Evolutionary conservation across 2,329 filamentous ascomycete species (phyloP), one percentile per base, ranked within the genome.

Genomic region (Xenosphaeropsis pyriputrescens): DNA sequence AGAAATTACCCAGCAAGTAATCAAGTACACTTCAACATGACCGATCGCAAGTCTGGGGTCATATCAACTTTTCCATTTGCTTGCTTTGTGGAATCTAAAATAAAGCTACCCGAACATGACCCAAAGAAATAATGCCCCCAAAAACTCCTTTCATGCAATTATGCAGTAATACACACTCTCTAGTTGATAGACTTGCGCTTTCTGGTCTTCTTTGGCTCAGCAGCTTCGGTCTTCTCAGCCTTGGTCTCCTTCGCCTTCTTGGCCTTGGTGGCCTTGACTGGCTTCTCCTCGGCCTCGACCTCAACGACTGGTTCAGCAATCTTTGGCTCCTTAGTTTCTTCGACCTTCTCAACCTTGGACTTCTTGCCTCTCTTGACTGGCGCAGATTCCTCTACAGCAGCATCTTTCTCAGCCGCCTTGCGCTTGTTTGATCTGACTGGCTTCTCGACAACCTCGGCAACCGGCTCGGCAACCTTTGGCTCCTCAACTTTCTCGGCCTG

Each of bases 201-300:
- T 26, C 22, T 26, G 22, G 22, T 26, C 22, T 26, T 26, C 22
- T 26, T 26, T 26, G 22, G 22, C 22, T 26, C 22, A 26, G 8
- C 22, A 26, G 22, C 22, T 26, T 26, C 22, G 8, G 22, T 26
- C 22, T 26, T 26, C 22, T 26, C 31, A 15, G 34, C 30, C 26
- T 39, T 29, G 34, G 44, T 48, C 49, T 63, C 63, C 50, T 60
- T 64, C 18, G 48, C 53, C 47, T 62, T 63, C 51, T 64, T 65
- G 26, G 42, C 16, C 34, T 47, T 40, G 18, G 18, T 22, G 8
- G 13, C 29, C 9, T 40, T 35, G 26, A 22, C 18, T n/a, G 16
- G 11, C 15, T 42, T 42, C 14, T 41, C 38, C 12, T 18, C 32
- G n/a, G 34, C 22, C 22, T 26, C 22, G n/a, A 32, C 22, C 22